Percentiles rank a stretch among this genome's conserved stretches.
Conservation (phyloP, 768 basidiomycete genomes). For the Hypsizygus marmoreus region DNA sequence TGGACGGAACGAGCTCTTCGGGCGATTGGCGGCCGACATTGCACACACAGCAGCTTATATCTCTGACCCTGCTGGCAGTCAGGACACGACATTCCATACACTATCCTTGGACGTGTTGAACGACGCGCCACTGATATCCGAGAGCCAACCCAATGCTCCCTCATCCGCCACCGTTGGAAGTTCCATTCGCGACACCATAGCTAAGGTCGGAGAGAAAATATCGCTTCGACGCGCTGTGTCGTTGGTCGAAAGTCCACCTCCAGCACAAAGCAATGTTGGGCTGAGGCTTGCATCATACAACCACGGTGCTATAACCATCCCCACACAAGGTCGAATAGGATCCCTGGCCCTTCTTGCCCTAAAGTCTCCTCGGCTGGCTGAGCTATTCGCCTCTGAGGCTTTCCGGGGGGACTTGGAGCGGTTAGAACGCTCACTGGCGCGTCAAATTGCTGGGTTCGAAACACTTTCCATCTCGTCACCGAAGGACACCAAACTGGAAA, state of each 20-base stretch:
- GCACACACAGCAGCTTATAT: conserved; percentile 83
- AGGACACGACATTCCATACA: conserved; percentile 42
- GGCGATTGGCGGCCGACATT: conserved; percentile 73
- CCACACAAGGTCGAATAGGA: conserved; percentile 60
- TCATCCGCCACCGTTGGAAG: conserved; percentile 53
- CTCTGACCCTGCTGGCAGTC: conserved; percentile 40
- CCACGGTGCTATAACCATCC: conserved; percentile 55
- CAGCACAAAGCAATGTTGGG: conserved; percentile 36
- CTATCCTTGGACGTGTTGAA: conserved; percentile 51
- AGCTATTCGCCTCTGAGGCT: conserved; percentile 43
- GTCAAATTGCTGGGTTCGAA: conserved; percentile 85
- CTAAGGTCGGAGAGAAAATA: conserved; percentile 82
- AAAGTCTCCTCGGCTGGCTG: conserved; percentile 46
- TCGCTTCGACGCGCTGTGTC: conserved; percentile 61
- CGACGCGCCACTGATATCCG: conserved; percentile 69
- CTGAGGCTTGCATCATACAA: conserved; percentile 57
- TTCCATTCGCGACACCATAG: conserved; percentile 69
- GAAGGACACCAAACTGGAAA: conserved; percentile 39
- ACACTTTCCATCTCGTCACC: conserved; percentile 49
- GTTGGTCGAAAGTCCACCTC: conserved; percentile 41
- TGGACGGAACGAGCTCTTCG: conserved; percentile 81
- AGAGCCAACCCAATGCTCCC: conserved; percentile 31
- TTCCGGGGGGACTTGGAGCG: conserved; percentile 59
- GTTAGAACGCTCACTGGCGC: conserved; percentile 74
- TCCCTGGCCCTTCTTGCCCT: conserved; percentile 58